Base-by-base conservation (phyloP, 1,284 basidiomycete genomes). In the Microbotryum saponariae region DNA sequence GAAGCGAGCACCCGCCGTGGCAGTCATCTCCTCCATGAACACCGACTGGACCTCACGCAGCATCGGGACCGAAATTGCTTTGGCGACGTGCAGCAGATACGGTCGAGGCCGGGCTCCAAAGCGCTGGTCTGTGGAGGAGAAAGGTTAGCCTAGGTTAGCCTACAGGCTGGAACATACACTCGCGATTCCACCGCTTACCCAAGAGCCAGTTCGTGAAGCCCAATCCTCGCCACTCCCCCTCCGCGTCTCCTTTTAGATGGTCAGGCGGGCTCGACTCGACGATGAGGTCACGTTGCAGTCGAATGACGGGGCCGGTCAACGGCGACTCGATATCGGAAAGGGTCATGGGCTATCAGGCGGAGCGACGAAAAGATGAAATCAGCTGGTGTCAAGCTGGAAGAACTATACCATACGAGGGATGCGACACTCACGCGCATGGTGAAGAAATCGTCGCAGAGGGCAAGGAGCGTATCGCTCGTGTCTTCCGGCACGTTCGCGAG, bases 381-480 rank as follows among this genome's bases (percentile, higher is more conserved):
- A 14, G 16, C 3, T 25, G 5, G 42, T 21, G 20, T 21, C 50
- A 10, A 3, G 18, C 6, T 2, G 23, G 6, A 7, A 6, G 8
- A 14, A 1, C 2, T 10, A 20, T 2, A 21, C 2, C 8, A 10
- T 9, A 18, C 21, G 9, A 21, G 7, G 9, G 23, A 6, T 42
- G 12, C 4, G 5, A 0, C 25, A 20, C 54, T 7, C 42, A 67
- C 65, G 12, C 45, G 44, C 45, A 63, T 59, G 14, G 70, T 29
- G 59, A 71, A 72, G 61, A 68, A 66, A 56, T 72, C 71, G 53
- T 72, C 69, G 55, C 70, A 69, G 47, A 71, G 54, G 52, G 67
- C 66, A 5, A 67, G 54, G 1, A 65, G 44, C 0, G 60, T 61
- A 4, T 54, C 44, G 2, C 61, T 52, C 7, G 61, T 37, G 21